Base-by-base conservation (phyloP, 2,329 filamentous ascomycete genomes). In the Alternaria longipes region DNA sequence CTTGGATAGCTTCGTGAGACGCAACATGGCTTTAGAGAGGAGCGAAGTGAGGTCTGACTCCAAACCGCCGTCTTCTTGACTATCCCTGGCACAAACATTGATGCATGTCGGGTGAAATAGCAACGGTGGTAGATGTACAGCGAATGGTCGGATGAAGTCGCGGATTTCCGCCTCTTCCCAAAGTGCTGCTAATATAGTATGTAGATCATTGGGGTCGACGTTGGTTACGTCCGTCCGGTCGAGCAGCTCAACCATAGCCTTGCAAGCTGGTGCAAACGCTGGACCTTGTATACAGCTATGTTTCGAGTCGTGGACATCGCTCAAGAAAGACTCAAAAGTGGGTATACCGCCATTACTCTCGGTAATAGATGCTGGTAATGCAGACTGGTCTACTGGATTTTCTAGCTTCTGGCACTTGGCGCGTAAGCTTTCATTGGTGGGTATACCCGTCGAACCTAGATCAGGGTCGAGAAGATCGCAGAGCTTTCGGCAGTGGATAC, bases 91-190 rank as follows among this genome's bases (percentile, higher is more conserved):
- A 56, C 68, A 72, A 3, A 62, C 30, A n/a, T 60, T 49, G 30
- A 76, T 65, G 65, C 74, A 74, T 14, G 30, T 56, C 8, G 72
- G 69, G 57, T 82, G 76, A 22, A 82, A 76, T 12, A 82, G 67
- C 1, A 82, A 45, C 5, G 62, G 54, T 4, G 81, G 78, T 8
- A 83, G 40, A 16, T 73, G 68, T 45, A 81, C 63, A 5, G 80
- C 72, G 1, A 81, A 73, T 2, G 70, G 69, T 60, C 81, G 79
- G 12, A 79, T 78, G 62, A 82, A 84, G 42, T 84, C 82, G 52
- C 83, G 78, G 50, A 80, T 80, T 59, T 84, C 83, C 2, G 82
- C 69, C 60, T 84, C 82, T 32, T 79, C 79, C 81, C 81, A 84
- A n/a, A 84, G 70, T 3, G 76, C 75, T 40, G 78, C 68, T 20